phyloP scores from a whole-genome alignment of 2,329 filamentous ascomycete species.

The Pezicula rhizophila region DNA sequence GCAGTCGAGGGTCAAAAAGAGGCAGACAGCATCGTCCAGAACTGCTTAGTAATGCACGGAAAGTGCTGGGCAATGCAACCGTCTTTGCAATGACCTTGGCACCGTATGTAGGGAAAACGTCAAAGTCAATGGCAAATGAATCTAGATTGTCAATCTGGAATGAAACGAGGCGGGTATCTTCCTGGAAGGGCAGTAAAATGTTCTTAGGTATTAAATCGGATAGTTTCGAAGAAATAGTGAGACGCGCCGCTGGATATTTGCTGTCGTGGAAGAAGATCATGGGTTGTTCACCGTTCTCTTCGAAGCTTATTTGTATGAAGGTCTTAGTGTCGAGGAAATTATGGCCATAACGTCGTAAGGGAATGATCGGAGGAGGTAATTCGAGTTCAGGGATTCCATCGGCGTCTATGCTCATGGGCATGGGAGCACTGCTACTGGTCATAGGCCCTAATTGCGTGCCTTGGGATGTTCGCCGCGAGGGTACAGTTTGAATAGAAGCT shows the following conservation, averaged over 20 bases:
- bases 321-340: slow-evolving; percentile 98
- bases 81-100: slow-evolving; percentile 97
- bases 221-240: slow-evolving; percentile 94
- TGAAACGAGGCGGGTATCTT: slow-evolving; percentile 87
- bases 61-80: slow-evolving; percentile 82
- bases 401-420: slow-evolving; percentile 64
- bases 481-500: slow-evolving; percentile 38
- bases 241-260: slow-evolving; percentile 88
- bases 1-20: slow-evolving; percentile 83
- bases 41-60: slow-evolving; percentile 68
- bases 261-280: slow-evolving; percentile 95
- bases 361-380: slow-evolving; percentile 92
- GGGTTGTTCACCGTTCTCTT: slow-evolving; percentile 65
- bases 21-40: slow-evolving; percentile 79
- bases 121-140: slow-evolving; percentile 90
- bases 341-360: slow-evolving; percentile 87
- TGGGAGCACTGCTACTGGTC: slow-evolving; percentile 32
- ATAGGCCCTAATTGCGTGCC: slow-evolving; percentile 27
- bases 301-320: slow-evolving; percentile 88
- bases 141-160: slow-evolving; percentile 95
- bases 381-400: slow-evolving; percentile 91
- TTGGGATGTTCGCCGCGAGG: slow-evolving; percentile 16
- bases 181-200: slow-evolving; percentile 89
- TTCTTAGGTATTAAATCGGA: slow-evolving; percentile 96
- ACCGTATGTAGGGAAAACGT: slow-evolving; percentile 95